Base-by-base conservation (phyloP, 805 yeast species). In the Kuraishia capsulata region DNA sequence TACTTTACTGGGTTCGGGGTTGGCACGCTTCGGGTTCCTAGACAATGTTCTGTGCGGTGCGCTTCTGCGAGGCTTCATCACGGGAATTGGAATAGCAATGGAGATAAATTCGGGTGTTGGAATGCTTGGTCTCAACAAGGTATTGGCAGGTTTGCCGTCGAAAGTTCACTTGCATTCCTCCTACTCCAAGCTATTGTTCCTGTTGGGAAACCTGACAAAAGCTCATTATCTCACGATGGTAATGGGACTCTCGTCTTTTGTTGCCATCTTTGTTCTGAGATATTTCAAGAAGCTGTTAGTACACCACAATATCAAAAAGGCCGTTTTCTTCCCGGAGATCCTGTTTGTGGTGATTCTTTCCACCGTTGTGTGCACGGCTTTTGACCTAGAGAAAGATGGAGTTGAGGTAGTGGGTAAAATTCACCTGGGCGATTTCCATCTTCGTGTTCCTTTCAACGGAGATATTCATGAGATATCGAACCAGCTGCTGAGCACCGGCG, bases 1-100 rank as follows among this genome's bases (percentile, higher is more conserved):
- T 3, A 65, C 78, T 14, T 63, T 87, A 13, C 59, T 89, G 4
- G 75, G 78, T 2, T 76, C 82, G 44, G 96, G 96, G 0, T 54
- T 89, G 13, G 67, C 83, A n/a, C 67, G 96, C 29, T 77, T 85
- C 47, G 97, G 97, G 0, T 89, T 80, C 53, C 62, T 88, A 35
- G 95, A 86, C 49, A 81, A 79, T 42, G 82, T 88, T 2, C 63
- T 88, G 36, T 81, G 92, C 30, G 73, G 85, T 19, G 78, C 95
- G 0, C 61, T 88, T 24, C 59, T 88, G 10, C 69, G 87, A 44
- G 96, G 96, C 0, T 88, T 88, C 50, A 75, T 88, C 30, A 78
- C 87, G 10, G 92, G 92, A 3, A 86, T 88, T 42, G 96, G 96
- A 13, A 46, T 82, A 17, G 79, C 86, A 6, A 87, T 88, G 87